Conservation (phyloP, 139 green algal genomes). For the Microglena sp. region DNA sequence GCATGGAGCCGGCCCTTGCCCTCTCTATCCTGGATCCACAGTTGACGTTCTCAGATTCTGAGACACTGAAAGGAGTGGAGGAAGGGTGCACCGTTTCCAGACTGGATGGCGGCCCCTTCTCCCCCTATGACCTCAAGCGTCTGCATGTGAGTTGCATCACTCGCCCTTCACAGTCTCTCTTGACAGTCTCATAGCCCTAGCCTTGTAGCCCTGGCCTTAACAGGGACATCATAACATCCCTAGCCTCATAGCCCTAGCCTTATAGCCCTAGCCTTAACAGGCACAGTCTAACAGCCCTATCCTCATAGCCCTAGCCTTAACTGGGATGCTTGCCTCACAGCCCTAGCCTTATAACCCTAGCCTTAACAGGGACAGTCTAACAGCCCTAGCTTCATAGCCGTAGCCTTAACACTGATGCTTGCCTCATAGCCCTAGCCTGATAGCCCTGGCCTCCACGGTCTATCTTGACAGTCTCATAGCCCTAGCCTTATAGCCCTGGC, state of each 20-base stretch:
- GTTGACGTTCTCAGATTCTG: conserved; percentile 66
- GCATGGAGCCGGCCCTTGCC: conserved; percentile 67
- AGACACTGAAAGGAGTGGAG: conserved; percentile 25
- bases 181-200: not conserved
- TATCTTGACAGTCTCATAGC: not conserved
- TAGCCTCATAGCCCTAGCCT: too few relatives aligned
- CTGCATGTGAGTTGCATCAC: conserved; percentile 52
- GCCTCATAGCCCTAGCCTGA: too few relatives aligned
- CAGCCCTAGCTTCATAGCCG: conserved; percentile 88
- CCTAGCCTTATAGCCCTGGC: not conserved
- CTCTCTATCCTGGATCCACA: conserved; percentile 78
- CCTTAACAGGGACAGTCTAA: conserved; percentile 40
- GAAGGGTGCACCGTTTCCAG: conserved; percentile 28
- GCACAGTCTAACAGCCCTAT: too few relatives aligned
- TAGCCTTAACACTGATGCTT: not conserved
- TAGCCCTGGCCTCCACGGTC: conserved; percentile 15
- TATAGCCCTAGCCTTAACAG: conserved; percentile 44
- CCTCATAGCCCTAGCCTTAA: conserved; percentile 74
- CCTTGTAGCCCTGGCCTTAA: not conserved
- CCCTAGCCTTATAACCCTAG: conserved; percentile 59
- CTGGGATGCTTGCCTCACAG: conserved; percentile 77
- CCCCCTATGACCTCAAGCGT: conserved; percentile 82
- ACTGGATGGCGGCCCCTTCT: conserved; percentile 49
- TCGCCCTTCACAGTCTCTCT: not conserved
- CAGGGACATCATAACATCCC: too few relatives aligned